phyloP scores from a whole-genome alignment of 2,329 filamentous ascomycete species.

The Endoconidiophora laricicola region DNA sequence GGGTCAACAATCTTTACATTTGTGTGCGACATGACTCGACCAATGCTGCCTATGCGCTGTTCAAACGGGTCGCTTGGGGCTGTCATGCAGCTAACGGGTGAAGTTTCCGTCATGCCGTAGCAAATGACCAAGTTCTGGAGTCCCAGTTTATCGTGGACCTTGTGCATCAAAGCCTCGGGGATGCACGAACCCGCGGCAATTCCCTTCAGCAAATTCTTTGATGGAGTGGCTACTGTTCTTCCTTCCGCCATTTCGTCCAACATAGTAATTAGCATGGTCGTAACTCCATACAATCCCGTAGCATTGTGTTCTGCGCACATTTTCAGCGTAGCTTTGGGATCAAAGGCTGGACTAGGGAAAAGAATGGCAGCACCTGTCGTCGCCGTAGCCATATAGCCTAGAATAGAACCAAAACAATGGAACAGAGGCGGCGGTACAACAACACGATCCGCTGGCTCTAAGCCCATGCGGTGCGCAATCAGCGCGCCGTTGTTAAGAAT shows the following conservation, averaged over 20 bases:
- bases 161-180: conserved; percentile 64
- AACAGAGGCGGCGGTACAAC: conserved; percentile 79
- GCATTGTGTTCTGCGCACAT: conserved; percentile 37
- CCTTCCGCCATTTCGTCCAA: conserved; percentile 52
- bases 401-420: conserved; percentile 76
- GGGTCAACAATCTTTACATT: conserved; percentile 58
- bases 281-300: conserved; percentile 66
- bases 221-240: conserved; percentile 17
- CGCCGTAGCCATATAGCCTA: conserved; percentile 92
- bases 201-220: conserved; percentile 52
- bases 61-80: conserved; percentile 55
- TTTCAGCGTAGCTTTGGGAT: conserved; percentile 53
- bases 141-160: conserved; percentile 56
- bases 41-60: conserved; percentile 61
- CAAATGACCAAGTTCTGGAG: conserved; percentile 76
- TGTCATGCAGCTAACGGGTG: conserved; percentile 67
- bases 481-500: conserved; percentile 85
- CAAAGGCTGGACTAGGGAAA: conserved; percentile 75
- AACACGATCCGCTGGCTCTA: conserved; percentile 56
- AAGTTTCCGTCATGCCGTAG: conserved; percentile 93
- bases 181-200: conserved; percentile 82
- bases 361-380: conserved; percentile 65
- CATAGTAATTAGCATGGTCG: conserved; percentile 86
- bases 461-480: conserved; percentile 71
- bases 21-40: conserved; percentile 71